Base-by-base conservation (phyloP, 495 filamentous ascomycete species). In the Tuber microsphaerosporum region DNA sequence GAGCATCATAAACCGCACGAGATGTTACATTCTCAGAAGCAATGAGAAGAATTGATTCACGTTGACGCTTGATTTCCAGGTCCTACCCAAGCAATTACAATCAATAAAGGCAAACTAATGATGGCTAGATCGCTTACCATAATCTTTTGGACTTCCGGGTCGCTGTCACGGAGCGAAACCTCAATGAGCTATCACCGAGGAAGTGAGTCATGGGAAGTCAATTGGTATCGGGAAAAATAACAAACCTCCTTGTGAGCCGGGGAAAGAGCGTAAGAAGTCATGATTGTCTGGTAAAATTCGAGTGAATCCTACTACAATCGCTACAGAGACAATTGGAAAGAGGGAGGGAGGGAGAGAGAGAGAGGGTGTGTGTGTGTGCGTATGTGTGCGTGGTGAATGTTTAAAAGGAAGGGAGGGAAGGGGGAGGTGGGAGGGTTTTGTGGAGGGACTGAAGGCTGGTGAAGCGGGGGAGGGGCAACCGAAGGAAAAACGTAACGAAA, bases 21-120 rank as follows among this genome's bases (percentile, higher is more conserved):
- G 93, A 94, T 46, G 93, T 95, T 83, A 96, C 90, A 86, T 94
- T 94, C 84, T 95, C 92, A 74, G 92, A 95, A 84, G 93, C 96
- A 82, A 99, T 99, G 85, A 99, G 89, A 83, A 98, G 93, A 86
- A 99, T 93, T 79, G 94, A 97, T 88, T 98, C 94, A 81, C 94
- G 91, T 87, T 99, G 95, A 83, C 95, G 92, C 88, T 97, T 90
- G 82, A 99, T 93, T 86, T 98, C 96, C 78, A 92, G 88, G 86
- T 93, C 90, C 94, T 97, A 75, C 72, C n/a, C 51, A 45, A 61
- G 80, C 75, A 80, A 77, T 37, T 56, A 69, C 72, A 19, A 71
- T 46, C 72, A 68, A 74, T 68, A 45, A 14, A 48, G 61, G 34
- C 34, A 31, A 68, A 26, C 45, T 19, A 41, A 41, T 26, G 46